Percentiles rank a stretch among this genome's conserved stretches.
Evolutionary conservation across 1,284 basidiomycete species (phyloP).

Genomic region (Neotropicomus parvogracilis): DNA sequence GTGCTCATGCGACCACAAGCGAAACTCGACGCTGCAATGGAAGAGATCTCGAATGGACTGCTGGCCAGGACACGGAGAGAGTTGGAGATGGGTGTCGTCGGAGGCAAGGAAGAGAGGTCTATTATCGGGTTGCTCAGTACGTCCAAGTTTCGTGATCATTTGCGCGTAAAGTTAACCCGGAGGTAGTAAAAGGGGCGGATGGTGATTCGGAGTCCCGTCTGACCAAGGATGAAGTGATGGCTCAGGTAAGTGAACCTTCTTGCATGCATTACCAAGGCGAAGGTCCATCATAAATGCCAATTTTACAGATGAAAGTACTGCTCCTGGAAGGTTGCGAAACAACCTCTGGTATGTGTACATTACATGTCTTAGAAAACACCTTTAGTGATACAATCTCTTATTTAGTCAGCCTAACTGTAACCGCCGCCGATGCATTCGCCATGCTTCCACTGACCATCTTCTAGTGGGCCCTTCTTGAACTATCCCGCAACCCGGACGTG

Average conservation of each 20-base stretch:
- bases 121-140: constrained; percentile 38
- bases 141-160: neutral
- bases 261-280: neutral
- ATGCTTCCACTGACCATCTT: neutral
- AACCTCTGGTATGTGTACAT: constrained; percentile 34
- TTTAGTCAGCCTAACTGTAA: constrained; percentile 29
- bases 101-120: constrained; percentile 42
- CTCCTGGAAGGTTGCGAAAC: constrained; percentile 42
- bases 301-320: constrained; percentile 35
- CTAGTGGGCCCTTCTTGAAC: constrained; percentile 30
- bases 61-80: constrained; percentile 42
- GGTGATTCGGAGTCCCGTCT: constrained; percentile 42
- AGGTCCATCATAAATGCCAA: neutral
- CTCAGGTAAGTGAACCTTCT: constrained; percentile 38
- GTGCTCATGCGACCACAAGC: neutral
- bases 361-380: neutral
- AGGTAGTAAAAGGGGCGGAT: constrained; percentile 35
- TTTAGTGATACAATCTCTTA: neutral
- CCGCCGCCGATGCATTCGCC: neutral
- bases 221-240: constrained; percentile 64
- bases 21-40: constrained; percentile 39
- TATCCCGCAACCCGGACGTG: constrained; percentile 18
- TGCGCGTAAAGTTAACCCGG: neutral
- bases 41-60: constrained; percentile 44
- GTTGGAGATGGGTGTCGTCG: constrained; percentile 31